Evolutionary conservation across 306 rosid species (phyloP).

Genomic region (Vigna nakashimae): DNA sequence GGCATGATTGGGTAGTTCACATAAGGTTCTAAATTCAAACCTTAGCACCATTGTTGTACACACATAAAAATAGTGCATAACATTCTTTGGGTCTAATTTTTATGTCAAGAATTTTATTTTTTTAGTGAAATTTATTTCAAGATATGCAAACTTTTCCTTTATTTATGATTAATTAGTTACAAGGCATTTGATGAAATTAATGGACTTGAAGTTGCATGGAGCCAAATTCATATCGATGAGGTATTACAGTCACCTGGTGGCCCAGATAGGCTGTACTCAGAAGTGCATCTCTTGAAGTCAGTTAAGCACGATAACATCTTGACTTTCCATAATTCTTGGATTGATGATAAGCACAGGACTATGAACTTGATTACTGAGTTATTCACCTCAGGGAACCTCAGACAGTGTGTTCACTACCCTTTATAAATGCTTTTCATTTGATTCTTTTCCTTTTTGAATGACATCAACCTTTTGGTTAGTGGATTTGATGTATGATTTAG

Average conservation of each 20-base stretch:
- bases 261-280: slow-evolving; percentile 66
- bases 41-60: neutral
- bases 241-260: neutral
- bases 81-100: neutral
- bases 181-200: slow-evolving; percentile 6
- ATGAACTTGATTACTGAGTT: slow-evolving; percentile 20
- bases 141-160: neutral
- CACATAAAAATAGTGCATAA: neutral
- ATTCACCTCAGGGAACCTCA: slow-evolving; percentile 26
- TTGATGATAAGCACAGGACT: slow-evolving; percentile 50
- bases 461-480: slow-evolving; percentile 15
- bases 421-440: neutral
- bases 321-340: slow-evolving; percentile 83
- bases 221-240: slow-evolving; percentile 21
- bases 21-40: neutral
- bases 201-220: slow-evolving; percentile 32
- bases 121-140: neutral
- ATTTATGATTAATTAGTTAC: slow-evolving; percentile 4
- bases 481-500: slow-evolving; percentile 22
- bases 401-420: slow-evolving; percentile 6
- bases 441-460: neutral
- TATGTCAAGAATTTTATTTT: neutral
- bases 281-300: slow-evolving; percentile 79
- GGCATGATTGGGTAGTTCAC: neutral
- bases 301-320: slow-evolving; percentile 73